These are phyloP conservation scores for Colletotrichum cereale DNA, from an alignment of 2,329 filamentous ascomycete genomes.

Conservation along the genomic window DNA sequence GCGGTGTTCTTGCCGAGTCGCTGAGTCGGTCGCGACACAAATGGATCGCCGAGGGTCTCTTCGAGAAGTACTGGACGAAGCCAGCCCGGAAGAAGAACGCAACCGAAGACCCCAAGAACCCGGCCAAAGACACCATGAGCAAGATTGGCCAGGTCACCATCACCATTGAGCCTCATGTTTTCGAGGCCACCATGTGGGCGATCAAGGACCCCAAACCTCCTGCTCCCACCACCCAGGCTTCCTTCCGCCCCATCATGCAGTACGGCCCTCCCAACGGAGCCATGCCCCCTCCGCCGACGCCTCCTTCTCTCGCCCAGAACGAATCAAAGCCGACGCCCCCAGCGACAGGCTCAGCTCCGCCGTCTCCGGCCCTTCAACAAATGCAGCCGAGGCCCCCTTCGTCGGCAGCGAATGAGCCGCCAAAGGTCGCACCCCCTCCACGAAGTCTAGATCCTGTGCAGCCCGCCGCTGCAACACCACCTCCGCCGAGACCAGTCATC, in stretches of 20 bases:
- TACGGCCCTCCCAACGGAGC: conserved; percentile 74
- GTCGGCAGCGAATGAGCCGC: conserved; percentile 13
- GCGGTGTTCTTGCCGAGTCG: conserved; percentile 81
- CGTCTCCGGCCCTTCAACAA: conserved; percentile 25
- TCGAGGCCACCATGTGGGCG: conserved; percentile 80
- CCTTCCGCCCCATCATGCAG: conserved; percentile 70
- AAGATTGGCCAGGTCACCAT: conserved; percentile 81
- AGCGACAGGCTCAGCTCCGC: conserved; percentile 20
- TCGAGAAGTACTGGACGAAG: conserved; percentile 84
- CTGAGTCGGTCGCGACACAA: conserved; percentile 78
- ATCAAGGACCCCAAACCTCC: conserved; percentile 73
- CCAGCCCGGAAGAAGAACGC: conserved; percentile 76
- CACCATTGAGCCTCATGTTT: conserved; percentile 82
- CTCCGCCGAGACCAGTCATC: conserved; percentile 19
- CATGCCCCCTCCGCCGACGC: conserved; percentile 64
- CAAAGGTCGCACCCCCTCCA: conserved; percentile 8
- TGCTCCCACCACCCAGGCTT: conserved; percentile 42
- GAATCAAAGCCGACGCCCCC: conserved; percentile 43
- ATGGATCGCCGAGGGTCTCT: conserved; percentile 80
- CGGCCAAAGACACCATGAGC: conserved; percentile 77
- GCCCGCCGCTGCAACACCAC: conserved; percentile 19
- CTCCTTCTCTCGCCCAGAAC: conserved; percentile 31
- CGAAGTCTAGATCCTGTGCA: conserved; percentile 7
- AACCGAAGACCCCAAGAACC: conserved; percentile 74
- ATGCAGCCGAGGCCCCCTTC: conserved; percentile 23